Percentiles rank a stretch among this genome's conserved stretches.
phyloP scores from a whole-genome alignment of 2,329 filamentous ascomycete species.

The Penicillium sp. region DNA sequence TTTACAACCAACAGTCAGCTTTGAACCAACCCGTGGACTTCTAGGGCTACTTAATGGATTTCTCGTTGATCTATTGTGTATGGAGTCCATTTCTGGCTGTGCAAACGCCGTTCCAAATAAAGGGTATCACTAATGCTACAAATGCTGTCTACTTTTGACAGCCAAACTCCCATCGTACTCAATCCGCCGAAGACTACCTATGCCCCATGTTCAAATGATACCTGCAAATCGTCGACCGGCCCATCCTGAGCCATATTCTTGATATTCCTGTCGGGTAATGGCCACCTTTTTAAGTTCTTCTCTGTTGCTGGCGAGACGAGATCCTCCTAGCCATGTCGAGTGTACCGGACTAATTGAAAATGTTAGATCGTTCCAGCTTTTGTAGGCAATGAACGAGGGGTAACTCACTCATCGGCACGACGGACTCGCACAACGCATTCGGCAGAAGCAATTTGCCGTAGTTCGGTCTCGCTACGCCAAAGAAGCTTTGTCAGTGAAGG shows the following conservation, averaged over 20 bases:
- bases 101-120: slow-evolving; percentile 13
- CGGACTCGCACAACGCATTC: slow-evolving; percentile 78
- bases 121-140: slow-evolving; percentile 28
- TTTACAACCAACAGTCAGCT: too few relatives aligned
- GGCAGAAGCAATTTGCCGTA: slow-evolving; percentile 70
- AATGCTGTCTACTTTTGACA: slow-evolving; percentile 6
- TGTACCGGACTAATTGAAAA: slow-evolving; percentile 62
- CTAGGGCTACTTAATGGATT: too few relatives aligned
- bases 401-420: slow-evolving; percentile 61
- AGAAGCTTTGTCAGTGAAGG: slow-evolving; percentile 19
- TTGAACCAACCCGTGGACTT: too few relatives aligned
- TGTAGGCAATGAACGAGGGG: not conserved
- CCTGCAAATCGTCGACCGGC: slow-evolving; percentile 69
- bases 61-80: not conserved
- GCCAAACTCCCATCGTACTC: slow-evolving; percentile 6
- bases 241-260: slow-evolving; percentile 79
- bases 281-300: slow-evolving; percentile 65
- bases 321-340: slow-evolving; percentile 84
- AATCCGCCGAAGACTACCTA: not conserved
- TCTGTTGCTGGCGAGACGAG: slow-evolving; percentile 69
- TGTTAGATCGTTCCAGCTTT: slow-evolving; percentile 7
- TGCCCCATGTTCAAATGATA: slow-evolving; percentile 14
- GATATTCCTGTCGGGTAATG: slow-evolving; percentile 88
- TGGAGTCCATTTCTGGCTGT: not conserved
- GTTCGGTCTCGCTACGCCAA: slow-evolving; percentile 59